A percentile compares a stretch with the other conserved stretches of the same genome.
Evolutionary conservation across 495 filamentous ascomycete species (phyloP).

Genomic region (Aspergillus funiculosus): DNA sequence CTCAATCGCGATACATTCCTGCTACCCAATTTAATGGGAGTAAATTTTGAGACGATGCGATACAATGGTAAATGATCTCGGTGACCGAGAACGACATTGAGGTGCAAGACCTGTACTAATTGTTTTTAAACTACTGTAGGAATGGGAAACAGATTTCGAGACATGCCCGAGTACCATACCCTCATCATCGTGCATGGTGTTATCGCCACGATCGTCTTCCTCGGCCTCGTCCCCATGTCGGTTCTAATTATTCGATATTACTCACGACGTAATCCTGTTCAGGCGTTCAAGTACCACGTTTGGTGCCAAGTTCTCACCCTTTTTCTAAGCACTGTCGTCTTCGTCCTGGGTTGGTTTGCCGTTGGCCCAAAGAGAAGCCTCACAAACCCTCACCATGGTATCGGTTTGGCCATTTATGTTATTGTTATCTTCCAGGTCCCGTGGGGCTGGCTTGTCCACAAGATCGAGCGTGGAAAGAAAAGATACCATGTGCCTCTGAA

Average conservation of each 20-base stretch:
- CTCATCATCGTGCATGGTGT: constrained; percentile 81
- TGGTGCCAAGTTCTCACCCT: constrained; percentile 82
- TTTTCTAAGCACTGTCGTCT: constrained; percentile 61
- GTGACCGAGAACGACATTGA: background rate
- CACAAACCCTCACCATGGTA: constrained; percentile 92
- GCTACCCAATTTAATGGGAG: constrained; percentile 74
- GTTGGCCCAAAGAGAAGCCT: constrained; percentile 70
- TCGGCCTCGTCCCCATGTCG: constrained; percentile 73
- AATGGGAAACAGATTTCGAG: constrained; percentile 85
- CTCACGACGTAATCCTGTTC: constrained; percentile 51
- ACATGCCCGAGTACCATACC: constrained; percentile 66
- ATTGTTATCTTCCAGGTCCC: constrained; percentile 74
- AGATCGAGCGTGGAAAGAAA: constrained; percentile 54
- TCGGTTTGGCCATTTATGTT: constrained; percentile 84
- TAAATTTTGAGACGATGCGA: constrained; percentile 91
- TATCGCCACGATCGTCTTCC: constrained; percentile 80
- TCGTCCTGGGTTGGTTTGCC: constrained; percentile 73
- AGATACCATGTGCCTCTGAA: constrained; percentile 56
- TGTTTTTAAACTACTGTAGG: constrained; percentile 43
- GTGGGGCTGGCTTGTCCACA: constrained; percentile 66
- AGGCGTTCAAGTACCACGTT: constrained; percentile 71
- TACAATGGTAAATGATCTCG: constrained; percentile 72
- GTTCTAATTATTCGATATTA: constrained; percentile 76
- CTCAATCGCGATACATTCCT: constrained; percentile 76
- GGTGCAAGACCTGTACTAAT: background rate